Evolutionary conservation across 202 grass and related monocot species (phyloP).

Genomic region (Carex arenaria): DNA sequence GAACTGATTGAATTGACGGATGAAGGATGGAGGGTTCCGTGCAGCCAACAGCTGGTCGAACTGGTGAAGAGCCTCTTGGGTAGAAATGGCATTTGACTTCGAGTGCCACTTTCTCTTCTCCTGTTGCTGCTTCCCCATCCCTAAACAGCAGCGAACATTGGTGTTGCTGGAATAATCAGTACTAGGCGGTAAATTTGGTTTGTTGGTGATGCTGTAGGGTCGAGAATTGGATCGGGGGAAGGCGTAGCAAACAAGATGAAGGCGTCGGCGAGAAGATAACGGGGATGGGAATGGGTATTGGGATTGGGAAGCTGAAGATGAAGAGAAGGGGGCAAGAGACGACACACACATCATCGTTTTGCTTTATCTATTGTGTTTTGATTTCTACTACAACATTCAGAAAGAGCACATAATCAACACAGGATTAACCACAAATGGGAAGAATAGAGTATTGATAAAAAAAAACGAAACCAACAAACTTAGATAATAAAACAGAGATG

Average conservation of each 20-base stretch:
- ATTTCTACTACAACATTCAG: background rate
- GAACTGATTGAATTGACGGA: background rate
- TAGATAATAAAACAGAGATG: too few relatives aligned
- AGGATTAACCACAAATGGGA: background rate
- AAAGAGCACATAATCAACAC: background rate
- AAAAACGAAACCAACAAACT: too few relatives aligned
- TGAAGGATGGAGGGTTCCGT: background rate
- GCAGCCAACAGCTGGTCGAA: background rate
- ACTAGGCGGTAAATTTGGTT: background rate
- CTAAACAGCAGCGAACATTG: background rate
- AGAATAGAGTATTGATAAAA: background rate
- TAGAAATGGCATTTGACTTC: background rate
- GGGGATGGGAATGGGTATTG: too few relatives aligned
- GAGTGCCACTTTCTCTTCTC: background rate
- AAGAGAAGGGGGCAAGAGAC: background rate
- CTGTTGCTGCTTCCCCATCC: background rate
- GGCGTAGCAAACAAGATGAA: background rate
- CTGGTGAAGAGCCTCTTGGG: background rate
- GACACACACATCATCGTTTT: background rate
- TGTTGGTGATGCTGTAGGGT: too few relatives aligned
- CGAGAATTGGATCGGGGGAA: background rate
- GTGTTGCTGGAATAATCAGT: background rate
- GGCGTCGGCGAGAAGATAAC: too few relatives aligned
- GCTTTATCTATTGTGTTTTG: background rate
- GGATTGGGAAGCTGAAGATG: background rate